A percentile compares a stretch with the other conserved stretches of the same genome.
These are phyloP conservation scores for Termitomyces sp. DNA, from an alignment of 768 basidiomycete genomes.

Conservation along the genomic window DNA sequence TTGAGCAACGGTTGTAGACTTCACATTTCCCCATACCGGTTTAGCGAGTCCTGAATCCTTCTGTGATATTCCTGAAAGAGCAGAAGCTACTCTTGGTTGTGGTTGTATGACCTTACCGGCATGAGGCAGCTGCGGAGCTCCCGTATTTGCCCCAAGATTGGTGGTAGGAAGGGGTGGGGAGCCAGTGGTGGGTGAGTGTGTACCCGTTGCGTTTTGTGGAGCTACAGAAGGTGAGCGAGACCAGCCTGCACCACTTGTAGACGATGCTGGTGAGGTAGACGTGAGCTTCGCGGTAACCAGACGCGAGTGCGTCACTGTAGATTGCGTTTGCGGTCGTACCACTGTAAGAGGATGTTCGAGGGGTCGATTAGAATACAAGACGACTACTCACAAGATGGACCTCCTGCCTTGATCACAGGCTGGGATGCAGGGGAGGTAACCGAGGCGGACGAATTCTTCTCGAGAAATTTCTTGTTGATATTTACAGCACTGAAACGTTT, in stretches of 20 bases:
- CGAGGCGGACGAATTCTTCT: constrained; percentile 72
- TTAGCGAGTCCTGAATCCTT: constrained; percentile 35
- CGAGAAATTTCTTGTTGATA: constrained; percentile 95
- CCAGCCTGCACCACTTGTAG: constrained; percentile 65
- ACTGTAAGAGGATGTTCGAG: constrained; percentile 13
- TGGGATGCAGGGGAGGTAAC: constrained; percentile 39
- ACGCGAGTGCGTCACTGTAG: constrained; percentile 61
- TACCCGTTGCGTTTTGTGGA: constrained; percentile 41
- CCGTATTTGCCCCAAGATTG: constrained; percentile 25
- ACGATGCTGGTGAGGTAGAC: constrained; percentile 50
- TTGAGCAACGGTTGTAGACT: constrained; percentile 29
- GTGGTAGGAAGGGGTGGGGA: constrained; percentile 34
- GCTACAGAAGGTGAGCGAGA: constrained; percentile 73
- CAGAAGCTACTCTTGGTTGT: constrained; percentile 44
- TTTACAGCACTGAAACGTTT: constrained; percentile 90
- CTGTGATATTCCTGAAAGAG: constrained; percentile 22
- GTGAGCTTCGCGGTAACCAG: constrained; percentile 88
- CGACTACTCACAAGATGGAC: constrained; percentile 43
- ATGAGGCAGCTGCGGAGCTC: constrained; percentile 48
- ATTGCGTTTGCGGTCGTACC: constrained; percentile 57
- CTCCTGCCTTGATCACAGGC: constrained; percentile 43
- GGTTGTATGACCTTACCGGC: constrained; percentile 64
- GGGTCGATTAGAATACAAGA: background rate
- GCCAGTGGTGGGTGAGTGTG: constrained; percentile 40
- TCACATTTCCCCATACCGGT: constrained; percentile 71